These are phyloP conservation scores for Prunus salicina DNA, from an alignment of 306 rosid genomes.

Conservation along the genomic window DNA sequence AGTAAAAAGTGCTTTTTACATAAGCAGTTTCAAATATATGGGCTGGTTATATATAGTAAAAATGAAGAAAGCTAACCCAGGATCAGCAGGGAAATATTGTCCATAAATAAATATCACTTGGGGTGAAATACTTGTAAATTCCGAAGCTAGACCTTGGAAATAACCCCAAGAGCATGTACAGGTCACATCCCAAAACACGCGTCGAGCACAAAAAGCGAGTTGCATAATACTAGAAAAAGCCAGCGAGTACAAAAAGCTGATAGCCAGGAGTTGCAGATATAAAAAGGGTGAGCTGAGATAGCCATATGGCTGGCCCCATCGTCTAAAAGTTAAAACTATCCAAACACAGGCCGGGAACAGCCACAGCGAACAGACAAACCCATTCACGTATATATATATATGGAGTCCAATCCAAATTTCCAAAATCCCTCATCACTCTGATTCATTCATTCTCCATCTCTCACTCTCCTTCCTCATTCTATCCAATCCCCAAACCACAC, in stretches of 20 bases:
- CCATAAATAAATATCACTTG: too few relatives aligned
- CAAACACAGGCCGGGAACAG: constrained; percentile 7
- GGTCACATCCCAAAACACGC: background rate
- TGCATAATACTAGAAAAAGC: background rate
- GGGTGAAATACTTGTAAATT: too few relatives aligned
- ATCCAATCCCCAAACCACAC: constrained; percentile 9
- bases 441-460: constrained; percentile 17
- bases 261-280: too few relatives aligned
- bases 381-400: background rate
- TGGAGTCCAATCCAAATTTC: background rate
- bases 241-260: background rate
- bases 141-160: too few relatives aligned
- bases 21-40: too few relatives aligned
- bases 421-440: background rate
- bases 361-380: background rate
- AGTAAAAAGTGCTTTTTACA: too few relatives aligned
- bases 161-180: too few relatives aligned
- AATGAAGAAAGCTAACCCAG: too few relatives aligned
- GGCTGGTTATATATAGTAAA: too few relatives aligned
- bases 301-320: background rate
- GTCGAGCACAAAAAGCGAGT: background rate
- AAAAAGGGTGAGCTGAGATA: too few relatives aligned
- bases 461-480: constrained; percentile 9
- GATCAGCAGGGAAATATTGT: too few relatives aligned
- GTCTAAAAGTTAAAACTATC: background rate